Evolutionary conservation across 257 asterid genomes (phyloP).

Genomic region (Eustoma russellianum): DNA sequence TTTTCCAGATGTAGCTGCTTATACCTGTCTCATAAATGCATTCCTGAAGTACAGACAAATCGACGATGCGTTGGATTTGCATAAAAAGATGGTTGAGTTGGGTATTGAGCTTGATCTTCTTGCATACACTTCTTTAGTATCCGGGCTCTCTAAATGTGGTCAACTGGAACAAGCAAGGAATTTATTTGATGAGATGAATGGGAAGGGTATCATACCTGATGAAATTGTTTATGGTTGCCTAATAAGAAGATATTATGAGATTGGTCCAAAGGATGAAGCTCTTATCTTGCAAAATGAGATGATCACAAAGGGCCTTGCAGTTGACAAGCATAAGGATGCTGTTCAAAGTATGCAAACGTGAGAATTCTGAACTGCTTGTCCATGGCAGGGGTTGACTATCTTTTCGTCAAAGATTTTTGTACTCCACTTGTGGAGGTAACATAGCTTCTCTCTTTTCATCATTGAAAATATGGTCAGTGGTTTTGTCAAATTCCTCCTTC

Average conservation of each 20-base stretch:
- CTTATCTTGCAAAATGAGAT: constrained; percentile 55
- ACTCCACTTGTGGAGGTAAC: constrained; percentile 29
- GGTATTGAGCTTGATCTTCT: constrained; percentile 72
- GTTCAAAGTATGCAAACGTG: constrained; percentile 19
- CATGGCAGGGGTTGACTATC: background rate
- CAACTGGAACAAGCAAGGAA: constrained; percentile 51
- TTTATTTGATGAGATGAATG: constrained; percentile 68
- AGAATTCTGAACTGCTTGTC: constrained; percentile 8
- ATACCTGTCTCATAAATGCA: constrained; percentile 65
- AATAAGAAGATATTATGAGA: constrained; percentile 52
- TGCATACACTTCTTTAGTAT: constrained; percentile 66
- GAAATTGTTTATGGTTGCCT: constrained; percentile 64
- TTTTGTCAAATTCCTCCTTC: no score
- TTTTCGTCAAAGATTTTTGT: no score
- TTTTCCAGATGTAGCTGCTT: constrained; percentile 55
- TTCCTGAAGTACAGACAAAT: constrained; percentile 55
- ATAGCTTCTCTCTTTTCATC: constrained; percentile 4
- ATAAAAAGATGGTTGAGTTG: constrained; percentile 41
- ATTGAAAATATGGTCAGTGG: background rate
- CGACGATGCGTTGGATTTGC: constrained; percentile 64
- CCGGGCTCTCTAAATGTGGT: constrained; percentile 63
- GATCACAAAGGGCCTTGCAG: constrained; percentile 41
- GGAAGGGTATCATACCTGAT: constrained; percentile 62
- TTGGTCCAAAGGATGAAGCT: constrained; percentile 53
- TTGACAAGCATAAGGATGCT: constrained; percentile 26